Evolutionary conservation across 2,329 filamentous ascomycete species (phyloP), one percentile per base, ranked within the genome.

Genomic region (Colletotrichum euphorbiae): DNA sequence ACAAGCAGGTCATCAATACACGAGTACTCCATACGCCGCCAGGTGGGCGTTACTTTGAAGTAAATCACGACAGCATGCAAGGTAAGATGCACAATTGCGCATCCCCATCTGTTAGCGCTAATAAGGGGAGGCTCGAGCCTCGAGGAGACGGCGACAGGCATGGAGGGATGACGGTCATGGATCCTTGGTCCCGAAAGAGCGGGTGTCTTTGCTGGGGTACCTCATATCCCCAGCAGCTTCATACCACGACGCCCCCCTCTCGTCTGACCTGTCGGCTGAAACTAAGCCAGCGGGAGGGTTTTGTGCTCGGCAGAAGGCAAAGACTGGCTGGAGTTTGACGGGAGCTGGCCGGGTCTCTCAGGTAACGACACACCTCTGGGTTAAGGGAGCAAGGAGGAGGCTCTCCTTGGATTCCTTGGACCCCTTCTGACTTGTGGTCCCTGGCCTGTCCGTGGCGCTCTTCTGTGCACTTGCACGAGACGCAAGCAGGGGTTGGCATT

Each of bases 11-110:
- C 46, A 68, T 65, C 31, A 50, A 59, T 12, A 19, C 8, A 31
- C 15, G 31, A 51, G 24, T 13, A 38, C 12, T 38, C 28, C 36
- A 15, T 38, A 48, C 12, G 52, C 40, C 48, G 50, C 31, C 31
- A 6, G 55, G 55, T 69, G 40, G 51, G 60, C 67, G 69, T 57
- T 54, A 70, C 69, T 67, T 63, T 70, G 67, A 50, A 42, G 58
- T 42, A 63, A 71, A 63, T 62, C 69, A 52, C 54, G 42, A 70
- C 61, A 56, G 62, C 56, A 69, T 67, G 55, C 67, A 63, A 67
- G 67, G 69, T 67, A 62, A 71, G 58, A 62, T 66, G 57, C 51
- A 61, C 57, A n/a, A n/a, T n/a, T n/a, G n/a, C n/a, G n/a, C n/a
- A 70, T 71, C 42, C 46, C 69, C 67, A 67, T 66, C 60, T 67